A percentile compares a stretch with the other conserved stretches of the same genome.
These are phyloP conservation scores for Pichia cephalocereana DNA, from an alignment of 805 yeast genomes.

Conservation along the genomic window DNA sequence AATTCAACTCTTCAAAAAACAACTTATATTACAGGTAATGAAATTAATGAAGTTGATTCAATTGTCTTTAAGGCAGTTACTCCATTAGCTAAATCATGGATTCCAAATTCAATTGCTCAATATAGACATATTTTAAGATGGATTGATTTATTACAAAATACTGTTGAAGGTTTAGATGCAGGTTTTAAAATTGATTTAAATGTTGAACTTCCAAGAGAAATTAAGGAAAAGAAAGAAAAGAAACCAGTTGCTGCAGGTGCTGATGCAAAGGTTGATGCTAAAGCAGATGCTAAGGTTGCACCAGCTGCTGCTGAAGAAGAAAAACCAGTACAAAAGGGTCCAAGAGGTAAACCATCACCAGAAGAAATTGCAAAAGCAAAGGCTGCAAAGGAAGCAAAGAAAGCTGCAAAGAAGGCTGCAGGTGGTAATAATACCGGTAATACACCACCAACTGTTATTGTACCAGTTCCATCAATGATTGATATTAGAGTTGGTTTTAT, in stretches of 20 bases:
- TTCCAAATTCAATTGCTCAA: conserved; percentile 41
- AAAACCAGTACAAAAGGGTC: conserved; percentile 8
- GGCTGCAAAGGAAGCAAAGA: conserved; percentile 32
- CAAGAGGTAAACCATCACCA: conserved; percentile 19
- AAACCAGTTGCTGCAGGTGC: conserved; percentile 27
- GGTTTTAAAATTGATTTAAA: conserved; percentile 49
- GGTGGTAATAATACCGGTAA: conserved; percentile 45
- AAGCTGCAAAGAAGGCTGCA: conserved; percentile 44
- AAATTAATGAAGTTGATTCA: conserved; percentile 64
- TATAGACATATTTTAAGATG: conserved; percentile 87
- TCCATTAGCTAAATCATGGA: conserved; percentile 51
- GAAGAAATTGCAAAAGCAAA: conserved; percentile 25
- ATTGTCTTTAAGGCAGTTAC: conserved; percentile 56
- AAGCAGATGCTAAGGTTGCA: conserved; percentile 8
- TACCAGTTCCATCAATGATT: conserved; percentile 74
- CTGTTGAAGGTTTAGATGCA: conserved; percentile 28
- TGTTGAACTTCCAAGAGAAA: conserved; percentile 55
- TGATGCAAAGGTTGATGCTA: conserved; percentile 10
- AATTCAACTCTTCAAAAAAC: conserved; percentile 60
- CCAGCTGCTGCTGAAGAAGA: conserved; percentile 9
- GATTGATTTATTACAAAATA: conserved; percentile 79
- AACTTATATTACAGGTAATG: conserved; percentile 64
- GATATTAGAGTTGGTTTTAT: conserved; percentile 95
- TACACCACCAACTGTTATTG: conserved; percentile 48
- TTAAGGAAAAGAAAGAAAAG: conserved; percentile 17